Base-by-base conservation (phyloP, 805 yeast species). In the Starmerella stigmatis region DNA sequence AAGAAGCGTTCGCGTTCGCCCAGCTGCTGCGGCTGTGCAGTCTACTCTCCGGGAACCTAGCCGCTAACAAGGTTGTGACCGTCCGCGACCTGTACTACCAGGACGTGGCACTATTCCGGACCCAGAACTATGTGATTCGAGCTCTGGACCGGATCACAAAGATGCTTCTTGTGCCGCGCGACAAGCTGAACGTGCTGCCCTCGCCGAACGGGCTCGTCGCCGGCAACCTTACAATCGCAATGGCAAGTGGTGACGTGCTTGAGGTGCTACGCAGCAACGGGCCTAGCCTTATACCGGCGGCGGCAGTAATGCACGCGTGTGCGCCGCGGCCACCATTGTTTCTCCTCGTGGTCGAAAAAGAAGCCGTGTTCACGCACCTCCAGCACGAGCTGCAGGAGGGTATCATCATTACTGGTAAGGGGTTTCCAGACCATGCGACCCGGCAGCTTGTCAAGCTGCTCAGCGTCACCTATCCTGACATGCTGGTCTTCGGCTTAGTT, bases 401-500 rank as follows among this genome's bases (percentile, higher is more conserved):
- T 11, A 48, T 72, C 10, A 28, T 74, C 0, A 52, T 78, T 4
- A 78, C 84, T 0, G 85, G 82, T 0, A 75, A 74, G 56, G 86
- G 86, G 4, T 78, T 67, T 53, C 85, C 86, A 0, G 86, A 80
- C 57, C 54, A 65, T 11, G 59, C 72, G 5, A 78, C 85, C 0
- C 64, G 69, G 39, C 50, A 56, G 20, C 69, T 78, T 45, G 50
- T 76, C 8, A 37, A 49, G 5, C 49, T 51, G 2, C 41, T 73
- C 11, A 44, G 60, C 11, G 41, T 49, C 3, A 47, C 55, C 16
- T 48, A 60, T n/a, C 64, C 68, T 0, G 40, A 52, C 0, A 55
- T 67, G 1, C 74, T 73, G 0, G 56, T 75, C 0, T 56, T 58
- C 17, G 76, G 72, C 1, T 64, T 74, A 27, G 76, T 78, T 22